These are phyloP conservation scores for Rhodotorula sphaerocarpa DNA, from an alignment of 768 basidiomycete genomes.

Conservation along the genomic window DNA sequence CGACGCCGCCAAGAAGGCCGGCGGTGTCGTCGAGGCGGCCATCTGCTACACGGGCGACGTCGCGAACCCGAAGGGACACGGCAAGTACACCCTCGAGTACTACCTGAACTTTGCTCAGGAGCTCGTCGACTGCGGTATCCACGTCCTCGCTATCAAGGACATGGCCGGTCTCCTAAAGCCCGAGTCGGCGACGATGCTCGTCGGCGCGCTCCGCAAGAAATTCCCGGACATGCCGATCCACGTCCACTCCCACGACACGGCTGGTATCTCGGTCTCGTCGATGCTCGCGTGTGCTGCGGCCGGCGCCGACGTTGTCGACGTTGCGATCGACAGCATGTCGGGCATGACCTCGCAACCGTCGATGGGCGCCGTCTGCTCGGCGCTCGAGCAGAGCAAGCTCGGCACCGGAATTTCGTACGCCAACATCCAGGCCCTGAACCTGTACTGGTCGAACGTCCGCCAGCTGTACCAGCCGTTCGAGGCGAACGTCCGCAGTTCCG, in stretches of 20 bases:
- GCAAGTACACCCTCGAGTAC: slow-evolving; percentile 93
- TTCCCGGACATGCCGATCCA: slow-evolving; percentile 98
- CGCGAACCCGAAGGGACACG: slow-evolving; percentile 75
- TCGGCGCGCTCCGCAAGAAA: slow-evolving; percentile 87
- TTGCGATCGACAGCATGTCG: slow-evolving; percentile 99
- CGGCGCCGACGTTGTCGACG: slow-evolving; percentile 96
- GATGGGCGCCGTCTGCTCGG: slow-evolving; percentile 94
- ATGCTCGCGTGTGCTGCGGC: slow-evolving; percentile 94
- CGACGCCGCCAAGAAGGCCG: slow-evolving; percentile 98
- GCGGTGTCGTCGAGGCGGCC: slow-evolving; percentile 85
- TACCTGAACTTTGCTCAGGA: slow-evolving; percentile 92
- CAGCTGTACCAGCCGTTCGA: slow-evolving; percentile 94
- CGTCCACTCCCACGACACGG: slow-evolving; percentile 98
- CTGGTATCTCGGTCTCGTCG: slow-evolving; percentile 92
- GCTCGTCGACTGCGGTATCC: slow-evolving; percentile 64
- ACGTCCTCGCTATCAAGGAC: slow-evolving; percentile 95
- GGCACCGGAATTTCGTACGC: slow-evolving; percentile 95
- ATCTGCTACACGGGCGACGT: slow-evolving; percentile 94
- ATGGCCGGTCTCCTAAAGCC: slow-evolving; percentile 75
- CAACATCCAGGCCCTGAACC: slow-evolving; percentile 92
- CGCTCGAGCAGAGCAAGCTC: slow-evolving; percentile 83
- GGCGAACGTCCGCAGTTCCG: slow-evolving; percentile 91
- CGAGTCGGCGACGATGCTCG: slow-evolving; percentile 82
- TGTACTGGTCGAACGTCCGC: slow-evolving; percentile 97
- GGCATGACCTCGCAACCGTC: slow-evolving; percentile 96